Conservation (phyloP, 2,329 filamentous ascomycete genomes). For the Cryphonectria nitschkei region DNA sequence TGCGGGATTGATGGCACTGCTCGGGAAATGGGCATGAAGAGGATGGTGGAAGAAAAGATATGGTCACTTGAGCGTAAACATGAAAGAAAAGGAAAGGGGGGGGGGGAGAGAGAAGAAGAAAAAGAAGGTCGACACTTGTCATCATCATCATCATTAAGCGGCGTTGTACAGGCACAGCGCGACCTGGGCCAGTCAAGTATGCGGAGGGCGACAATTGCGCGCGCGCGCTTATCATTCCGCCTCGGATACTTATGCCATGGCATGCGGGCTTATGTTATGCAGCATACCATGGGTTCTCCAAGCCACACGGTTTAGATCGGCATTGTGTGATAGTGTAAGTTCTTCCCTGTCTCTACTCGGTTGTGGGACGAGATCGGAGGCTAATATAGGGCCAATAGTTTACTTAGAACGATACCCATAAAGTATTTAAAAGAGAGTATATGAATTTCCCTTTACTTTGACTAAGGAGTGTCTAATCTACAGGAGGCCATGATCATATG, state of each 20-base stretch:
- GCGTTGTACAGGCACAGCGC: background rate
- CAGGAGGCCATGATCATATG: conserved; percentile 2
- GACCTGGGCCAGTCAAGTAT: background rate
- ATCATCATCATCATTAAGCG: background rate
- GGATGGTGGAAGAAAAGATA: background rate
- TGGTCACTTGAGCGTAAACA: background rate
- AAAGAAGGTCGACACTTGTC: background rate
- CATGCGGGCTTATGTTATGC: conserved; percentile 13
- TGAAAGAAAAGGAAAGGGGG: background rate
- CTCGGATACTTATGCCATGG: background rate
- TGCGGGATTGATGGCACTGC: conserved; percentile 49
- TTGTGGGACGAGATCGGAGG: conserved; percentile 7
- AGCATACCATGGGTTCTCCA: conserved; percentile 1
- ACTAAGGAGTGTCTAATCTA: conserved; percentile 4
- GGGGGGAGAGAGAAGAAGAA: background rate
- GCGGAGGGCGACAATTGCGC: background rate
- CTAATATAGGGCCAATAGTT: conserved; percentile 22
- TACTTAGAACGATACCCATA: conserved; percentile 14
- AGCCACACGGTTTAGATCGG: background rate
- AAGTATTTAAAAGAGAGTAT: conserved; percentile 27
- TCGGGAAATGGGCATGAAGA: conserved; percentile 53
- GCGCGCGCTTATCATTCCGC: no score
- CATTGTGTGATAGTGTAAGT: conserved; percentile 18
- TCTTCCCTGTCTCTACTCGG: background rate
- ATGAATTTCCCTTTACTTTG: conserved; percentile 14